These are phyloP conservation scores for Trichoderma hamatum DNA, from an alignment of 2,329 filamentous ascomycete species.

Conservation along the genomic window DNA sequence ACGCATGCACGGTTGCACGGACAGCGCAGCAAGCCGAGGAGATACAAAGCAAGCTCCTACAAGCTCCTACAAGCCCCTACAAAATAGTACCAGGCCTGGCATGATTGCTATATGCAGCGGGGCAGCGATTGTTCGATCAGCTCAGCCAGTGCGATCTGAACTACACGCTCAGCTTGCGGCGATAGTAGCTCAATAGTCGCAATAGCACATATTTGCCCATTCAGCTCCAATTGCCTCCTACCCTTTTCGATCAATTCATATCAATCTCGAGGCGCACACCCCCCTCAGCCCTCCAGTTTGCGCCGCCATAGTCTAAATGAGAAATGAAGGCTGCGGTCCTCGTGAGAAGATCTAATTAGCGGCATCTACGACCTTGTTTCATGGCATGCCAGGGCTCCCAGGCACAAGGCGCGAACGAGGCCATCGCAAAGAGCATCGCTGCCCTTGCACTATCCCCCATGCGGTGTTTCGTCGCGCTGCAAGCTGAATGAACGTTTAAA, in stretches of 20 bases:
- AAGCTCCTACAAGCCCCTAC: too few relatives aligned
- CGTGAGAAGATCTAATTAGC: neutral
- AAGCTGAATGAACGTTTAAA: neutral
- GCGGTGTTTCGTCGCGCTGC: constrained; percentile 3
- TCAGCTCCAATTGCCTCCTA: neutral
- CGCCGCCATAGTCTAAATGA: neutral
- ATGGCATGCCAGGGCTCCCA: constrained; percentile 1
- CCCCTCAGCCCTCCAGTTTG: constrained; percentile 3
- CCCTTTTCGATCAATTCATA: neutral
- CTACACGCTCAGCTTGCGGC: neutral
- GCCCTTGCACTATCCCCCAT: neutral
- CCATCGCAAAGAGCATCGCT: neutral
- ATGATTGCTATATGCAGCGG: neutral
- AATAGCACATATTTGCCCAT: neutral
- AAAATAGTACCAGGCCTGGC: neutral
- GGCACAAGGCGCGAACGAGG: constrained; percentile 2
- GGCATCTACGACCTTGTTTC: constrained; percentile 2
- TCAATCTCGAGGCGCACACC: neutral
- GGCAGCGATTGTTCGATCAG: neutral
- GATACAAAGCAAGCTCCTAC: neutral
- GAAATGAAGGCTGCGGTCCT: neutral
- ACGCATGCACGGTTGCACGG: neutral
- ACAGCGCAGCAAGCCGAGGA: neutral
- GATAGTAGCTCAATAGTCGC: neutral
- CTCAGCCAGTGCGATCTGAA: neutral